A percentile compares a stretch with the other conserved stretches of the same genome.
These are phyloP conservation scores for Tephrocybe sp. DNA, from an alignment of 768 basidiomycete species.

Conservation along the genomic window DNA sequence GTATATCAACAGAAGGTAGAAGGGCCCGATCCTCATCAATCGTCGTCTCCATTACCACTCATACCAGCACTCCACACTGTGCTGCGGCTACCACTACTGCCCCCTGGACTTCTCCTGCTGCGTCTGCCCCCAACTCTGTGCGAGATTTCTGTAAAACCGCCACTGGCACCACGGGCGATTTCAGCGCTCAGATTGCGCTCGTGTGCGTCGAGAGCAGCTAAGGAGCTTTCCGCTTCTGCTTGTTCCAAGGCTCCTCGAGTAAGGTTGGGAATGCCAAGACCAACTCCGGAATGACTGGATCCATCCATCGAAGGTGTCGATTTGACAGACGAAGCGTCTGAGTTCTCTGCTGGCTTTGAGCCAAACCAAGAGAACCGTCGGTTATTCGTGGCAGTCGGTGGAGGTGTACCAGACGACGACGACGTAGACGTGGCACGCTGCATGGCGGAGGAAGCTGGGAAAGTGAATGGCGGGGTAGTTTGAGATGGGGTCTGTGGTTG, in stretches of 20 bases:
- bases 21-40: conserved; percentile 11
- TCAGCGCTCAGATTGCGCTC: conserved; percentile 73
- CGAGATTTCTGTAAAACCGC: conserved; percentile 81
- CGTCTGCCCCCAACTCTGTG: conserved; percentile 56
- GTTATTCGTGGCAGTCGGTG: conserved; percentile 31
- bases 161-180: conserved; percentile 68
- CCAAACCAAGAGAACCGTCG: conserved; percentile 76
- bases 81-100: conserved; percentile 58
- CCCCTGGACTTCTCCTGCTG: conserved; percentile 58
- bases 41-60: conserved; percentile 57
- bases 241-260: conserved; percentile 79
- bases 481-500: conserved; percentile 53
- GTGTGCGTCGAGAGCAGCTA: conserved; percentile 78
- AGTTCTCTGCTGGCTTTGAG: conserved; percentile 38
- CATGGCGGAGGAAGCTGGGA: conserved; percentile 23
- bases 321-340: conserved; percentile 49
- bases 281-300: conserved; percentile 24
- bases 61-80: conserved; percentile 89
- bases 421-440: conserved; percentile 19
- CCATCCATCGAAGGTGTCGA: conserved; percentile 38
- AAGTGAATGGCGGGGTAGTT: conserved; percentile 27
- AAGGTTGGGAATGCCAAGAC: conserved; percentile 45
- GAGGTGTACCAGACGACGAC: conserved; percentile 22
- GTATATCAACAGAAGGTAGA: neutral
- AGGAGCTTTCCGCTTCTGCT: conserved; percentile 72